Percentiles rank a stretch among this genome's conserved stretches.
phyloP scores from a whole-genome alignment of 179 eudicot genomes.

The Amaranthus tricolor region DNA sequence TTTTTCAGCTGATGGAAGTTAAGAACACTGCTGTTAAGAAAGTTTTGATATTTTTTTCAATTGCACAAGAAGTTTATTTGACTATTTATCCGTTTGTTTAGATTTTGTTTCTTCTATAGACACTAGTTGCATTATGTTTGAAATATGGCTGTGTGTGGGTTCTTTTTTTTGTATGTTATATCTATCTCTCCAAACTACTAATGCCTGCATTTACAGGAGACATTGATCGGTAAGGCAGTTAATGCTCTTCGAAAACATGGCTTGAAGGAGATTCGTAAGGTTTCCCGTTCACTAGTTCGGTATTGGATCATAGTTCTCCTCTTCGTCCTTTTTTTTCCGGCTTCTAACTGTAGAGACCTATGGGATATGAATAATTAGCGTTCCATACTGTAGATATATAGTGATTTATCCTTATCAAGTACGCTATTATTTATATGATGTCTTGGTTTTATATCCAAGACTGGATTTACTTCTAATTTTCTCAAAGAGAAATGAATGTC shows the following conservation, averaged over 20 bases:
- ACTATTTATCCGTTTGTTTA: not conserved
- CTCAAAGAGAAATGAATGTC: too few relatives aligned
- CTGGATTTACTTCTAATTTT: too few relatives aligned
- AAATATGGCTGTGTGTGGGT: too few relatives aligned
- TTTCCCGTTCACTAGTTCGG: slow-evolving; percentile 38
- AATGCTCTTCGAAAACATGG: slow-evolving; percentile 40
- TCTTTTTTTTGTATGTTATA: not conserved
- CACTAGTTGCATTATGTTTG: not conserved
- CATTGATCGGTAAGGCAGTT: slow-evolving; percentile 51
- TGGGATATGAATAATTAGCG: not conserved
- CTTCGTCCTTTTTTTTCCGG: not conserved
- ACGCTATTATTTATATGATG: too few relatives aligned
- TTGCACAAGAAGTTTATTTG: not conserved
- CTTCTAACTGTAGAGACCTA: not conserved
- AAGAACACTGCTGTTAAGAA: not conserved
- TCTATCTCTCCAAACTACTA: not conserved
- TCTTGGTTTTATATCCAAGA: too few relatives aligned
- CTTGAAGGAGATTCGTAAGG: slow-evolving; percentile 36
- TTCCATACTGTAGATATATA: too few relatives aligned
- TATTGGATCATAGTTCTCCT: slow-evolving; percentile 21
- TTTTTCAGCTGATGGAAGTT: not conserved
- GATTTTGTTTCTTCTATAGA: not conserved
- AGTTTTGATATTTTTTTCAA: too few relatives aligned
- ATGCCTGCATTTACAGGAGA: slow-evolving; percentile 32
- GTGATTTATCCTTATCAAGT: too few relatives aligned